Percentiles rank a stretch among this genome's conserved stretches.
These are phyloP conservation scores for Gliomastix tumulicola DNA, from an alignment of 2,329 filamentous ascomycete genomes.

Conservation along the genomic window DNA sequence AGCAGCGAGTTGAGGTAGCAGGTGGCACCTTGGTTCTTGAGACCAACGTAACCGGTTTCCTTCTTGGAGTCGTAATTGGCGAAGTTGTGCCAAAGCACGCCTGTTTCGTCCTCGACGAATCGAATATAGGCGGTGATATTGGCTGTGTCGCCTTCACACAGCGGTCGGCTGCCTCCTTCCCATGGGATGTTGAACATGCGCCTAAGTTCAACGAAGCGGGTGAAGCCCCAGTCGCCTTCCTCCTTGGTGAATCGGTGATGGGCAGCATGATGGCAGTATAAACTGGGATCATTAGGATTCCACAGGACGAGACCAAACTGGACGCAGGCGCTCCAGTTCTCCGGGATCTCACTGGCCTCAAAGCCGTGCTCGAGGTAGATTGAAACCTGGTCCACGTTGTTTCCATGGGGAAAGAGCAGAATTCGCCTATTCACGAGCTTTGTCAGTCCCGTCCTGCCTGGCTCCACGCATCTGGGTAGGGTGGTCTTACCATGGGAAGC, in stretches of 20 bases:
- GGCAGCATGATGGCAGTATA: constrained; percentile 76
- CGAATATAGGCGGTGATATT: constrained; percentile 80
- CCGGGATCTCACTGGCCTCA: constrained; percentile 65
- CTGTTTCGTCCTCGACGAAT: constrained; percentile 79
- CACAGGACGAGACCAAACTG: constrained; percentile 92
- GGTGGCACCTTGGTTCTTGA: constrained; percentile 94
- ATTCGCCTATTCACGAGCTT: constrained; percentile 64
- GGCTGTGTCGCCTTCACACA: constrained; percentile 70
- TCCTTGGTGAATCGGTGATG: constrained; percentile 94
- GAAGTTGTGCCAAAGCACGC: constrained; percentile 87
- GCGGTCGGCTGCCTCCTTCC: constrained; percentile 61
- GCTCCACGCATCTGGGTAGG: too few species aligned
- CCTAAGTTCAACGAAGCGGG: constrained; percentile 84
- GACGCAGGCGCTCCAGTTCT: constrained; percentile 94
- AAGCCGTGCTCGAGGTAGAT: constrained; percentile 96
- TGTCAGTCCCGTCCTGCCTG: too few species aligned
- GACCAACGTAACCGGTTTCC: constrained; percentile 91
- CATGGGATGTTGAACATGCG: constrained; percentile 75
- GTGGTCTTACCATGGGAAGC: constrained; percentile 72
- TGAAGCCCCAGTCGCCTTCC: constrained; percentile 98
- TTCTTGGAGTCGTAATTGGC: constrained; percentile 98
- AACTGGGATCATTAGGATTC: constrained; percentile 87
- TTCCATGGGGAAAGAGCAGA: constrained; percentile 90
- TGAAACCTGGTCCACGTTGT: constrained; percentile 87
- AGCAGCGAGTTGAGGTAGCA: constrained; percentile 82